These are phyloP conservation scores for Raffaelea albimanens DNA, from an alignment of 2,329 filamentous ascomycete genomes.

Conservation along the genomic window DNA sequence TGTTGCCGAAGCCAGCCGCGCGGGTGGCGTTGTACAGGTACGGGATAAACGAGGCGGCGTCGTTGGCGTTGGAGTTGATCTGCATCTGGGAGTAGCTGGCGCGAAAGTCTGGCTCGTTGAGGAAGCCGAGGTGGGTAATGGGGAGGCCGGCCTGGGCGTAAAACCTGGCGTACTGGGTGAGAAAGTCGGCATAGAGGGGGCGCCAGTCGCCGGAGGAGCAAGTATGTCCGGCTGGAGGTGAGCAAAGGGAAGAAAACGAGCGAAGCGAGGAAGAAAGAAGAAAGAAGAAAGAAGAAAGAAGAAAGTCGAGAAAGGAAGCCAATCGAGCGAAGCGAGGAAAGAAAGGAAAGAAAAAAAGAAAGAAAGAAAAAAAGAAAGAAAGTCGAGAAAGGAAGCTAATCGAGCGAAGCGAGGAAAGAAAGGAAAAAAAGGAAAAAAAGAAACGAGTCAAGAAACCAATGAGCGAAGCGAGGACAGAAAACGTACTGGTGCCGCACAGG, in stretches of 20 bases:
- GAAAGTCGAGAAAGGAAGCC: no score
- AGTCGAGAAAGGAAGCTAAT: no score
- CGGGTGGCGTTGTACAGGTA: conserved; percentile 33
- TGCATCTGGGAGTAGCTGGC: conserved; percentile 34
- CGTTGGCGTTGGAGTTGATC: conserved; percentile 80
- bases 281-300: no score
- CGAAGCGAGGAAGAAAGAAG: no score
- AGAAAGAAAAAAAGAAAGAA: no score
- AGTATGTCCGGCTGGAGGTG: neutral
- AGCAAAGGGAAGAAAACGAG: no score
- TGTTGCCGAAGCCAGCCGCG: conserved; percentile 13
- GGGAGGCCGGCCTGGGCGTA: conserved; percentile 33
- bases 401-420: no score
- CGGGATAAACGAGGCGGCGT: conserved; percentile 41
- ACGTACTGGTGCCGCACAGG: conserved; percentile 26
- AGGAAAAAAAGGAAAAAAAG: no score
- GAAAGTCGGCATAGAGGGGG: conserved; percentile 37
- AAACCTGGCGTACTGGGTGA: conserved; percentile 36
- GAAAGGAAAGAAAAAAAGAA: no score
- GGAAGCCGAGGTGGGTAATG: conserved; percentile 35
- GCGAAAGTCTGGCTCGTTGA: conserved; percentile 35
- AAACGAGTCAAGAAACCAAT: no score
- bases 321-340: no score
- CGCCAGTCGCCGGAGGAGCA: conserved; percentile 30
- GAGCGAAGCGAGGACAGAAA: no score